These are phyloP conservation scores for Prunus fruticosa DNA, from an alignment of 306 rosid species.

Conservation along the genomic window DNA sequence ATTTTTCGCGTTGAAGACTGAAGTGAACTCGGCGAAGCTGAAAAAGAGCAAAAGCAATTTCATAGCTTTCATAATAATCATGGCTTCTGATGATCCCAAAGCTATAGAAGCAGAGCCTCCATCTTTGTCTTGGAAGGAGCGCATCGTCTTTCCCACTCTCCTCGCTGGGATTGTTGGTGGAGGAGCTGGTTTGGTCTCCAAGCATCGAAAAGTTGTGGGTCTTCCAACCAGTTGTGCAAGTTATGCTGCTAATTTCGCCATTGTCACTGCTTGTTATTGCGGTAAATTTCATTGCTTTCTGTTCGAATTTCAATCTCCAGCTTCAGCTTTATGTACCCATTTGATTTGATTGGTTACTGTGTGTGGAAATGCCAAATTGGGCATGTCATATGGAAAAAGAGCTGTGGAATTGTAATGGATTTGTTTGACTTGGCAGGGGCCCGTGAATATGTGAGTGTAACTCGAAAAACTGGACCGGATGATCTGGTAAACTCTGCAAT, in stretches of 20 bases:
- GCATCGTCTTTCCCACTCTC: slow-evolving; percentile 60
- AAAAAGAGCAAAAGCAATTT: neutral
- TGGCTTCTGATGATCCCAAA: slow-evolving; percentile 33
- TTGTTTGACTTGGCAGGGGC: slow-evolving; percentile 49
- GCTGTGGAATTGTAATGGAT: neutral
- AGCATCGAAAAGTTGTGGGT: slow-evolving; percentile 70
- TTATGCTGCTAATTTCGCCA: slow-evolving; percentile 72
- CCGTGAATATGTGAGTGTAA: slow-evolving; percentile 63
- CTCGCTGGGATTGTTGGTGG: slow-evolving; percentile 86
- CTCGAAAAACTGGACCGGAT: slow-evolving; percentile 70
- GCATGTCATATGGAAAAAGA: neutral
- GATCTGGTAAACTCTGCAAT: slow-evolving; percentile 69
- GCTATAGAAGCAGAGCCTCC: slow-evolving; percentile 27
- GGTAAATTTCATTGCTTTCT: slow-evolving; percentile 41
- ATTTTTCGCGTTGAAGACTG: neutral
- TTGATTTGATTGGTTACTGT: neutral
- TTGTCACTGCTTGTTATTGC: slow-evolving; percentile 78
- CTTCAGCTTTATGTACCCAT: neutral
- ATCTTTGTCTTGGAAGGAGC: slow-evolving; percentile 54
- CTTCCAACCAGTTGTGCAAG: slow-evolving; percentile 55
- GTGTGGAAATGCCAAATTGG: neutral
- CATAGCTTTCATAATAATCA: neutral
- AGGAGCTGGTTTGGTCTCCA: slow-evolving; percentile 75
- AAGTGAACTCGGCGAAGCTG: slow-evolving; percentile 5
- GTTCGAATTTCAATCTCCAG: neutral